A percentile compares a stretch with the other conserved stretches of the same genome.
phyloP scores from a whole-genome alignment of 2,329 filamentous ascomycete genomes.

The Lachnellula arida region DNA sequence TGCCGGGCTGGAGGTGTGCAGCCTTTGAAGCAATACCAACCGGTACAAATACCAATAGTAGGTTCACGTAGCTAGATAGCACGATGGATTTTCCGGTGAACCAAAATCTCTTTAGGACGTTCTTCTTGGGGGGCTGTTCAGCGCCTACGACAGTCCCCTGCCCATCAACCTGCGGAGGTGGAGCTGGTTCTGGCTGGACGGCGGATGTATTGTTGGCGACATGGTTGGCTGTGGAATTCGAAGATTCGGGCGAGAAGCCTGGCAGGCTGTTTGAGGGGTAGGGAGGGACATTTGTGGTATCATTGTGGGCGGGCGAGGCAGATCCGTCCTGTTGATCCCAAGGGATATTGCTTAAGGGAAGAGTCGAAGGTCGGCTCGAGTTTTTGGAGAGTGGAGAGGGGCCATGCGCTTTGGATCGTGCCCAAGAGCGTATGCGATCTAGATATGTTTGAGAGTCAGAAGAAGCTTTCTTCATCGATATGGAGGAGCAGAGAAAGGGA shows the following conservation, averaged over 20 bases:
- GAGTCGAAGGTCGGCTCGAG: slow-evolving; percentile 29
- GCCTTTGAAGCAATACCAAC: slow-evolving; percentile 65
- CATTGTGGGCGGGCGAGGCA: slow-evolving; percentile 18
- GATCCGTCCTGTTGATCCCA: slow-evolving; percentile 14
- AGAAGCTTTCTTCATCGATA: slow-evolving; percentile 59
- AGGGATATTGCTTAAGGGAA: slow-evolving; percentile 36
- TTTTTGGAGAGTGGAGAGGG: slow-evolving; percentile 37
- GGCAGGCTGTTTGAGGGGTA: slow-evolving; percentile 25
- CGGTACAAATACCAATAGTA: slow-evolving; percentile 73
- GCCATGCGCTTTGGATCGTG: slow-evolving; percentile 51
- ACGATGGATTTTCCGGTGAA: slow-evolving; percentile 51
- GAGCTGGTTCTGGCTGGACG: slow-evolving; percentile 36
- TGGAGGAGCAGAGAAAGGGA: slow-evolving; percentile 17
- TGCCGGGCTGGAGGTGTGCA: slow-evolving; percentile 48
- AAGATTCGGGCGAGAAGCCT: slow-evolving; percentile 23
- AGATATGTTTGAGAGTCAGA: slow-evolving; percentile 45
- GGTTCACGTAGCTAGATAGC: slow-evolving; percentile 72
- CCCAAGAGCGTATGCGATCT: slow-evolving; percentile 54
- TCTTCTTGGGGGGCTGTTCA: slow-evolving; percentile 23
- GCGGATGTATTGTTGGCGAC: slow-evolving; percentile 34
- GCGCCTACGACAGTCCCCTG: slow-evolving; percentile 52
- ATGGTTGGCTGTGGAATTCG: slow-evolving; percentile 28
- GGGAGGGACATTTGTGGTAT: slow-evolving; percentile 21
- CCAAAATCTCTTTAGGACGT: slow-evolving; percentile 29
- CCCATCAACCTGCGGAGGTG: slow-evolving; percentile 48